Percentiles rank a stretch among this genome's conserved stretches.
Conservation (phyloP, 345 rosid species). For the Populus nigra region DNA sequence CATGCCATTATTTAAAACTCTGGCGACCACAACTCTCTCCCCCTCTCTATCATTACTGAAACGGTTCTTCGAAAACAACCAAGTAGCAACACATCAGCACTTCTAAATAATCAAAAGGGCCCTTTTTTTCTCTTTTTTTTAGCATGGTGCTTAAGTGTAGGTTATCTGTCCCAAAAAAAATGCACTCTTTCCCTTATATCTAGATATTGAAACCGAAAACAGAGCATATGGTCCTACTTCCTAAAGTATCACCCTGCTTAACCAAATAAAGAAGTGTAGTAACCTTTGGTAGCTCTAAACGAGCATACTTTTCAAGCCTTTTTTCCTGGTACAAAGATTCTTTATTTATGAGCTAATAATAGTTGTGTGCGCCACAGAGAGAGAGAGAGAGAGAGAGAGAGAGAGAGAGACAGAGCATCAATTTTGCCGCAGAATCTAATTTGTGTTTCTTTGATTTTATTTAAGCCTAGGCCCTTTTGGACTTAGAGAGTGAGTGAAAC, state of each 20-base stretch:
- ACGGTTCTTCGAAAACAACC: neutral
- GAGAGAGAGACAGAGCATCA: conserved; percentile 23
- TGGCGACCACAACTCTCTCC: neutral
- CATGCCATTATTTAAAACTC: neutral
- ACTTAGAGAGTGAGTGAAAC: conserved; percentile 24
- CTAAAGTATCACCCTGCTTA: conserved; percentile 22
- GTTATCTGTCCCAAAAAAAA: neutral
- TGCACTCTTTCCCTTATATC: neutral
- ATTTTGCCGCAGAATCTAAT: conserved; percentile 18
- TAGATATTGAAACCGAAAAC: neutral
- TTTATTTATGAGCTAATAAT: conserved; percentile 11
- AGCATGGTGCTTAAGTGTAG: neutral
- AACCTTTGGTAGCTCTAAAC: conserved; percentile 51
- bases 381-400: neutral
- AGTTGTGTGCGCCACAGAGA: neutral
- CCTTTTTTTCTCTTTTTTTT: neutral
- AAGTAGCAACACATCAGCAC: neutral
- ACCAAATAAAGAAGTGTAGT: conserved; percentile 22
- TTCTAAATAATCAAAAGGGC: neutral
- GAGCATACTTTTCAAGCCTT: conserved; percentile 34
- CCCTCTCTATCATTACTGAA: neutral
- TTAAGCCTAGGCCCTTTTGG: conserved; percentile 13
- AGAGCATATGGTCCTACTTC: conserved; percentile 36
- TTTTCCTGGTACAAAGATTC: conserved; percentile 37
- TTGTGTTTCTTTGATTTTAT: conserved; percentile 9